phyloP scores from a whole-genome alignment of 345 rosid genomes.

The Limnanthes douglasii region DNA sequence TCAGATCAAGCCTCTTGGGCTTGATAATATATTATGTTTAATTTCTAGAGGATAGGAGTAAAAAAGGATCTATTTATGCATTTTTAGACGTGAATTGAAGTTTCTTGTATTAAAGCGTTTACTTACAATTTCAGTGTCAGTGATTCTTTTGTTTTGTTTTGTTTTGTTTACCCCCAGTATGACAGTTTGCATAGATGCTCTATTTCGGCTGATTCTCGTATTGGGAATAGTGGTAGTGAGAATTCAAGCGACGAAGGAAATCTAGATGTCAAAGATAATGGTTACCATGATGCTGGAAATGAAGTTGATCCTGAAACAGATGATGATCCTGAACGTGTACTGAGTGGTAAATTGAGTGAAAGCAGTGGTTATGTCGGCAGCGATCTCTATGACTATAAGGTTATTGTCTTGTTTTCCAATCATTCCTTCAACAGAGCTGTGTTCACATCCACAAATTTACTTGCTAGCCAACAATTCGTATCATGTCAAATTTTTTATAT shows the following conservation, averaged over 20 bases:
- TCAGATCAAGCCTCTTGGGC: too few species aligned
- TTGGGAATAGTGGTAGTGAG: slow-evolving; percentile 84
- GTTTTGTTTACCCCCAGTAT: slow-evolving; percentile 44
- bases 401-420: slow-evolving; percentile 16
- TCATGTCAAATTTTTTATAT: too few species aligned
- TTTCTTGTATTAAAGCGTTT: too few species aligned
- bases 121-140: too few species aligned
- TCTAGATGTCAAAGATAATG: slow-evolving; percentile 44
- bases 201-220: slow-evolving; percentile 74
- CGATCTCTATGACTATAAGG: slow-evolving; percentile 92
- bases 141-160: slow-evolving; percentile 8
- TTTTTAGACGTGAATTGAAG: too few species aligned
- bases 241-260: slow-evolving; percentile 89
- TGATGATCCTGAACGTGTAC: slow-evolving; percentile 54
- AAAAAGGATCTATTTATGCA: too few species aligned
- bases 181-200: slow-evolving; percentile 93
- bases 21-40: too few species aligned
- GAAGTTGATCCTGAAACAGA: slow-evolving; percentile 78
- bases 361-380: slow-evolving; percentile 71
- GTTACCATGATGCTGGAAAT: slow-evolving; percentile 82
- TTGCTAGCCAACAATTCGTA: too few species aligned
- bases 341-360: slow-evolving; percentile 90
- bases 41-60: too few species aligned
- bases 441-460: neutral
- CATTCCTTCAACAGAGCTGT: slow-evolving; percentile 5